Base-by-base conservation (phyloP, 495 filamentous ascomycete genomes). In the Beverwykella pulmonaria region DNA sequence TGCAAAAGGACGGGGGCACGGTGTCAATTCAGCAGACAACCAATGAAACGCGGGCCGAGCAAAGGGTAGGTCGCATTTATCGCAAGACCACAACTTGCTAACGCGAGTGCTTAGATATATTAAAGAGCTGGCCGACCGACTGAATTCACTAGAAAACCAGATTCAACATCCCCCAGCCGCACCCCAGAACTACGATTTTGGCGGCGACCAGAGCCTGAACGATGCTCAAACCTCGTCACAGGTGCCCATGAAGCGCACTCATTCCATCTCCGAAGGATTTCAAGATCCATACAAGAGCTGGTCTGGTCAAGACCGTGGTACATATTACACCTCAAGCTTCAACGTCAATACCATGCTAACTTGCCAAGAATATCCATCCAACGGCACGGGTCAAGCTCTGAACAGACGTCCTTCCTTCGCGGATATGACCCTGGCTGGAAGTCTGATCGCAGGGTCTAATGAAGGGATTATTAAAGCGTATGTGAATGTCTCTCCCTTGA, bases 11-110 rank as follows among this genome's bases (percentile, higher is more conserved):
- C 92, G 6, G 83, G 85, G 3, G 86, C 87, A 12, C 83, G 83
- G 12, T 98, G 93, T 75, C 87, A 91, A 9, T 98, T 97, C 72
- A 96, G 91, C 78, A 85, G 93, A 65, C 90, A 95, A 44, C 93
- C 93, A 1, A 92, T 95, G 85, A 98, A 98, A 76, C 86, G 93
- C 60, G 93, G 93, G 6, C 93, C 93, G 5, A 96, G 91, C 71
- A 98, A 98, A 86, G 93, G 93, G 87, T 92, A 83, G 68, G 83
- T 61, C 17, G 6, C 15, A 8, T 12, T 36, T 23, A 22, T 22
- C 36, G 23, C 15, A 27, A 29, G 52, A 59, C 12, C 8, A 6
- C 36, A 1, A 10, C 23, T 27, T 41, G n/a, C 57, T 47, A 14
- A 68, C 27, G 17, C 12, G 14, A 26, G 39, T n/a, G 9, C 26